A percentile compares a stretch with the other conserved stretches of the same genome.
Conservation (phyloP, 768 basidiomycete species). For the Trametes cingulata region DNA sequence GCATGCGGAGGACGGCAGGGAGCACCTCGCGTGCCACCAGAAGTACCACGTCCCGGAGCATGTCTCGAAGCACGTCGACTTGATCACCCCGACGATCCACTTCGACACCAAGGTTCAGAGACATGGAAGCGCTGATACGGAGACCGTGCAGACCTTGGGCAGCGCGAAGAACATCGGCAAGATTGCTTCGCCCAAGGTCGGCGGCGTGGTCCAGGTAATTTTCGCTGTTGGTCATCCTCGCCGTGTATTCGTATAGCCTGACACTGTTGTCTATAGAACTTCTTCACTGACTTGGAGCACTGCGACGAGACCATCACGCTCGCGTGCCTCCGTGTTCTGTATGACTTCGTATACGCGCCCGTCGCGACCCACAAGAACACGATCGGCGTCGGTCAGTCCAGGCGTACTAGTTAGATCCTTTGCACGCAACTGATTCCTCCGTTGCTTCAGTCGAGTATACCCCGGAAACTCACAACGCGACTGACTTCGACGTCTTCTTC, state of each 20-base stretch:
- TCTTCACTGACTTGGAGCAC: constrained; percentile 20
- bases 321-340: constrained; percentile 34
- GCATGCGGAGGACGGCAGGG: constrained; percentile 50
- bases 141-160: constrained; percentile 1
- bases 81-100: constrained; percentile 72
- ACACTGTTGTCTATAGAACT: not conserved
- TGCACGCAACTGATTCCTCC: too few species aligned
- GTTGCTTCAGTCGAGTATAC: constrained; percentile 50
- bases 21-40: constrained; percentile 58
- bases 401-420: too few species aligned
- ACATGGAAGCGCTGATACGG: constrained; percentile 22
- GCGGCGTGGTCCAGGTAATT: not conserved
- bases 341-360: constrained; percentile 32
- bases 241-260: not conserved
- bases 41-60: constrained; percentile 63
- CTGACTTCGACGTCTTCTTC: constrained; percentile 47
- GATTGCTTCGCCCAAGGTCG: not conserved
- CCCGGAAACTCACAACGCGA: constrained; percentile 41
- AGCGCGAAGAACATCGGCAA: constrained; percentile 12
- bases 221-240: not conserved
- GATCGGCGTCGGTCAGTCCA: constrained; percentile 35
- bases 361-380: constrained; percentile 28
- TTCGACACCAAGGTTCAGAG: constrained; percentile 49
- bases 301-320: constrained; percentile 34
- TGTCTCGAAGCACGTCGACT: constrained; percentile 59